Evolutionary conservation across 345 rosid genomes (phyloP), one percentile per base, ranked within the genome.

Genomic region (Physaria fendleri): DNA sequence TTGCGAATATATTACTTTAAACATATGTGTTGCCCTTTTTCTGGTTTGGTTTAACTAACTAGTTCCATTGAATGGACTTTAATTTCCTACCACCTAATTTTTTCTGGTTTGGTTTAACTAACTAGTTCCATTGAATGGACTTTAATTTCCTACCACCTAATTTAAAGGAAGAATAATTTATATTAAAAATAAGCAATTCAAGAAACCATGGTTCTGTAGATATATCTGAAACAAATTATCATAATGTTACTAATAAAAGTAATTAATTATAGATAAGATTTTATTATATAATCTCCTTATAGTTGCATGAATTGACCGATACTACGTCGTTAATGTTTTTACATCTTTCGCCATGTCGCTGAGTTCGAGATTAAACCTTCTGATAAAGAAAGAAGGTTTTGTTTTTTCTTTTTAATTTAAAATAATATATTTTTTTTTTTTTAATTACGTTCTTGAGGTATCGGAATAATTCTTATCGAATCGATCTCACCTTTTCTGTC

Each of bases 391-490:
- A 60, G 65, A 46, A 35, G 65, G 18, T 46, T 33, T 11, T 35
- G 16, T 8, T 25, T 7, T 1, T 11, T 5, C 4, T 28, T 30
- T 8, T n/a, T n/a, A n/a, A n/a, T n/a, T n/a, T n/a, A n/a, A n/a
- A n/a, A n/a, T n/a, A n/a, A n/a, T n/a, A n/a, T n/a, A n/a, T n/a
- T n/a, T 17, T 58, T 21, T 43, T 8, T 17, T 5, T 12, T 16
- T 38, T 41, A 15, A 4, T 35, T 12, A 16, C 27, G 11, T 18
- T 28, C 14, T 17, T 4, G 44, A 17, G 60, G 65, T 32, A 59
- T 51, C 72, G 51, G 73, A 62, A 54, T 65, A 62, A 42, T 49
- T 58, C 69, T 34, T 48, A 24, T 38, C 16, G 71, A 43, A 66
- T 58, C 59, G n/a, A n/a, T 16, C 20, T n/a, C 39, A 56, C 50